These are phyloP conservation scores for Cavenderia fasciculata DNA, from an alignment of 78 protist species.

Conservation along the genomic window DNA sequence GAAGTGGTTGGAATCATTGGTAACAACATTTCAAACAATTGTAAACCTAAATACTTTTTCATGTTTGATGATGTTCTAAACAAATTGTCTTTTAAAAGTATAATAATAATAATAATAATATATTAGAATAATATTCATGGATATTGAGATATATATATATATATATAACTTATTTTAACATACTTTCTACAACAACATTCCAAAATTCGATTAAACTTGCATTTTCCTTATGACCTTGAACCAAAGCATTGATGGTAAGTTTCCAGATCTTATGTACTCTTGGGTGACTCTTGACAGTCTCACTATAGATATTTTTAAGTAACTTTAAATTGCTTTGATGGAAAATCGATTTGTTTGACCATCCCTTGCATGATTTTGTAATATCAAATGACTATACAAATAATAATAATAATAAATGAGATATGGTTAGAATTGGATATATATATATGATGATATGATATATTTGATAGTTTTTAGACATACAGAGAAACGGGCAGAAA, in stretches of 20 bases:
- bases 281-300: conserved; percentile 30
- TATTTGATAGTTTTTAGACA: too few species aligned
- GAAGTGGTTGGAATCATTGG: conserved; percentile 32
- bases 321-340: conserved; percentile 23
- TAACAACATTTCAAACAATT: conserved; percentile 52
- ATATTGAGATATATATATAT: too few species aligned
- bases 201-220: conserved; percentile 33
- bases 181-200: conserved; percentile 49
- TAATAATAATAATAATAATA: not conserved
- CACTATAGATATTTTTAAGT: conserved; percentile 4
- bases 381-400: not conserved
- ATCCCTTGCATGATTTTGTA: conserved; percentile 44
- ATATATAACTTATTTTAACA: not conserved
- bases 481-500: conserved; percentile 32
- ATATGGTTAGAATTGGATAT: not conserved
- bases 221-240: not conserved
- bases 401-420: not conserved
- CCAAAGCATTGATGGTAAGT: conserved; percentile 25
- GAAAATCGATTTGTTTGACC: conserved; percentile 42
- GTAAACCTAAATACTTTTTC: conserved; percentile 52
- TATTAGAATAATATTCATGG: not conserved
- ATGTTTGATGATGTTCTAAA: conserved; percentile 31
- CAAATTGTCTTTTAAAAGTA: conserved; percentile 18
- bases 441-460: not conserved
- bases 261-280: conserved; percentile 69